Evolutionary conservation across 2,329 filamentous ascomycete genomes (phyloP).

Genomic region (Epichloe aotearoae): DNA sequence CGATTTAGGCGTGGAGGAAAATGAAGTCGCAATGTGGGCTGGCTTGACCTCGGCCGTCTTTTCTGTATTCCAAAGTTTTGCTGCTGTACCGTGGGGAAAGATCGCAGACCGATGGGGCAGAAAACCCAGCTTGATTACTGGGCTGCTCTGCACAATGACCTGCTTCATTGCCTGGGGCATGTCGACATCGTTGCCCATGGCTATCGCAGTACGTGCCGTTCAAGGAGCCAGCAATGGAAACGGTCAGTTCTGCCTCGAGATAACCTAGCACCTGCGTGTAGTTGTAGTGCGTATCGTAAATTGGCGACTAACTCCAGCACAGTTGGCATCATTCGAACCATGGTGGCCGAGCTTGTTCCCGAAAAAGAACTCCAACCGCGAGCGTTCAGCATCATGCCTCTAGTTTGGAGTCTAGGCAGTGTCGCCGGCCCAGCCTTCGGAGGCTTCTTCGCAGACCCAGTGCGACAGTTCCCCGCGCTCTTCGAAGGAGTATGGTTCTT

Average conservation of each 20-base stretch:
- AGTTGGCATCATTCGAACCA: constrained; percentile 84
- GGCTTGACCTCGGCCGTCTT: constrained; percentile 61
- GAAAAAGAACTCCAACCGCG: constrained; percentile 74
- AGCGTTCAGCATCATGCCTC: constrained; percentile 87
- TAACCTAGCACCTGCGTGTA: too few species aligned
- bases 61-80: constrained; percentile 56
- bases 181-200: constrained; percentile 66
- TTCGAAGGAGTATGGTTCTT: constrained; percentile 59
- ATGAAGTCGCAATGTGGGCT: constrained; percentile 70
- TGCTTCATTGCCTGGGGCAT: constrained; percentile 75
- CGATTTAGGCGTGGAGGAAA: constrained; percentile 57
- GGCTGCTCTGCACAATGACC: constrained; percentile 65
- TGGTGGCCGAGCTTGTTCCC: constrained; percentile 86
- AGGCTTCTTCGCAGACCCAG: constrained; percentile 72
- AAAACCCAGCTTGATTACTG: constrained; percentile 67
- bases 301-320: not conserved
- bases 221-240: constrained; percentile 81
- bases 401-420: constrained; percentile 76
- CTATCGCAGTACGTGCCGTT: constrained; percentile 63
- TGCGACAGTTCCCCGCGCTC: constrained; percentile 55
- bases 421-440: constrained; percentile 84
- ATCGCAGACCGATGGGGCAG: constrained; percentile 68
- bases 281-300: not conserved
- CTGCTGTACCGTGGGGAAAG: constrained; percentile 63
- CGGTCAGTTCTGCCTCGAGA: constrained; percentile 27